Evolutionary conservation across 1,139 yeast genomes (phyloP).

Genomic region (Komagataea norvegica): DNA sequence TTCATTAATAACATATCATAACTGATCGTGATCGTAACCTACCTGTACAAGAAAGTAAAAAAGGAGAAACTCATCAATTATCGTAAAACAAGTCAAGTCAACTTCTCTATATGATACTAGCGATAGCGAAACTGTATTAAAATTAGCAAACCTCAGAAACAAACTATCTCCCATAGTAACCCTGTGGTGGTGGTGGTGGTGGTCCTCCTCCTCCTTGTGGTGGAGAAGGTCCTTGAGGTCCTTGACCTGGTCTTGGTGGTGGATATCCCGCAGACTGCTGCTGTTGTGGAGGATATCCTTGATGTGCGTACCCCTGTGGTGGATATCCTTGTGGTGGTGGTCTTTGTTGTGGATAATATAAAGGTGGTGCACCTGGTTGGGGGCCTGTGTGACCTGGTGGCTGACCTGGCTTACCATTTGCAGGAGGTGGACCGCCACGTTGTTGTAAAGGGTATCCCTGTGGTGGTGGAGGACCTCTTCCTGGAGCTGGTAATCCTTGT

Average conservation of each 20-base stretch:
- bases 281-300: background rate
- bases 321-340: constrained; percentile 2
- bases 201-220: no score
- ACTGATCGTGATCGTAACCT: background rate
- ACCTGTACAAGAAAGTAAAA: no score
- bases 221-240: background rate
- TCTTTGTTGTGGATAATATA: constrained; percentile 1
- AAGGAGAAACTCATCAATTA: no score
- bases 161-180: background rate
- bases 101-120: no score
- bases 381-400: background rate
- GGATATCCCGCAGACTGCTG: background rate
- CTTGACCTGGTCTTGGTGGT: background rate
- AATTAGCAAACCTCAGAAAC: no score
- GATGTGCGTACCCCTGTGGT: constrained; percentile 1
- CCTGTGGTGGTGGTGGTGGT: background rate
- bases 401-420: no score
- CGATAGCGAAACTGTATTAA: no score
- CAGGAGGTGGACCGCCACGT: no score
- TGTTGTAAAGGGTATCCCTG: constrained; percentile 3
- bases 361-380: background rate
- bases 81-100: no score
- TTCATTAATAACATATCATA: background rate
- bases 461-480: background rate
- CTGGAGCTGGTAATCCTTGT: constrained; percentile 1